Evolutionary conservation across 345 rosid genomes (phyloP).

Genomic region (Erysimum cheiranthoides): DNA sequence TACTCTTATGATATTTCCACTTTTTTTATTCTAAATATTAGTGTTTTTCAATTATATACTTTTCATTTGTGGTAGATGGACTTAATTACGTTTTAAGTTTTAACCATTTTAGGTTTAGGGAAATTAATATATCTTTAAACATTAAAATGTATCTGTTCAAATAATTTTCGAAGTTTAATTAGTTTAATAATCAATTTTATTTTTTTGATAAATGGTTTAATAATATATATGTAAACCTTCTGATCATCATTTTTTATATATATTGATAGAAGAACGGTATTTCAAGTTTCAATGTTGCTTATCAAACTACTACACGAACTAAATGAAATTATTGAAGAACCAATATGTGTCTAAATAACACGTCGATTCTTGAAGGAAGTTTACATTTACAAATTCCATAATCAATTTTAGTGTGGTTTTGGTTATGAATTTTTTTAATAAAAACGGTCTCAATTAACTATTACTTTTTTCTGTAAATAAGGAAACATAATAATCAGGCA

Average conservation of each 20-base stretch:
- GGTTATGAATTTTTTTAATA: constrained; percentile 23
- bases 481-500: background rate
- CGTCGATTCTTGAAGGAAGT: constrained; percentile 30
- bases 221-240: background rate
- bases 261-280: constrained; percentile 9
- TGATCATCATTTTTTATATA: background rate
- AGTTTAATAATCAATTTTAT: background rate
- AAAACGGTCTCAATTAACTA: background rate
- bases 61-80: too few relatives aligned
- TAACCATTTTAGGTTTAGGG: background rate
- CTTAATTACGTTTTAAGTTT: too few relatives aligned
- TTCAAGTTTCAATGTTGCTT: constrained; percentile 34
- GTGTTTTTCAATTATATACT: too few relatives aligned
- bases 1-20: constrained; percentile 34
- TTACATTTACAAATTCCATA: constrained; percentile 21
- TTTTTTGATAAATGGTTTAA: too few relatives aligned
- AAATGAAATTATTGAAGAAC: constrained; percentile 12
- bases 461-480: background rate
- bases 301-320: constrained; percentile 36
- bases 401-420: constrained; percentile 28
- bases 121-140: background rate
- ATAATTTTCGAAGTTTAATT: constrained; percentile 4
- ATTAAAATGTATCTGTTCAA: constrained; percentile 23
- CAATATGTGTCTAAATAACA: constrained; percentile 26
- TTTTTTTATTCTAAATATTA: background rate